Conservation (phyloP, 176 grass and related monocot species). For the Miscanthus lutarioriparius region DNA sequence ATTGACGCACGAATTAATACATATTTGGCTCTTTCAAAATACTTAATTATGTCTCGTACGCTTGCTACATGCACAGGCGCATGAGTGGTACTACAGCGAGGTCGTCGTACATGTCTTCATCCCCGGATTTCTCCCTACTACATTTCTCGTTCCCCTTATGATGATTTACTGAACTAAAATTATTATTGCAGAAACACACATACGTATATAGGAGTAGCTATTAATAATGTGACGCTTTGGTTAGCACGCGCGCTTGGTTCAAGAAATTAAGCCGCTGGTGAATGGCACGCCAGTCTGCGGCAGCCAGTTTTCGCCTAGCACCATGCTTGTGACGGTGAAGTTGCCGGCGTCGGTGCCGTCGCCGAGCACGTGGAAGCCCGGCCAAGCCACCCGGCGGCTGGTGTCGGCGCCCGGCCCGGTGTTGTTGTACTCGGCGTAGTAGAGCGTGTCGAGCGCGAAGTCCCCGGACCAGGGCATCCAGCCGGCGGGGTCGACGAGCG, state of each 20-base stretch:
- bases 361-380: constrained; percentile 54
- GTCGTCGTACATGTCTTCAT: too few species aligned
- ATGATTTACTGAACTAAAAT: not conserved
- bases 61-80: too few species aligned
- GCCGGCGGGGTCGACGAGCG: constrained; percentile 44
- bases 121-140: too few species aligned
- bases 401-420: constrained; percentile 55
- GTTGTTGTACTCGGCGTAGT: constrained; percentile 92
- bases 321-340: constrained; percentile 59
- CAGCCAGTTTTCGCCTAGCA: constrained; percentile 66
- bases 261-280: constrained; percentile 38
- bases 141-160: too few species aligned
- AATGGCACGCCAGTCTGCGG: constrained; percentile 65
- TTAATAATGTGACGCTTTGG: not conserved
- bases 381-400: constrained; percentile 49
- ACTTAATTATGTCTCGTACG: too few species aligned
- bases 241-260: not conserved
- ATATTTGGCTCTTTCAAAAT: too few species aligned
- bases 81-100: too few species aligned
- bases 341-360: constrained; percentile 41
- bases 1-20: too few species aligned
- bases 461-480: constrained; percentile 69
- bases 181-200: not conserved
- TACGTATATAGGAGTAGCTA: not conserved
- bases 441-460: constrained; percentile 84